Evolutionary conservation across 2,329 filamentous ascomycete species (phyloP).

Genomic region (Colletotrichum karsti): DNA sequence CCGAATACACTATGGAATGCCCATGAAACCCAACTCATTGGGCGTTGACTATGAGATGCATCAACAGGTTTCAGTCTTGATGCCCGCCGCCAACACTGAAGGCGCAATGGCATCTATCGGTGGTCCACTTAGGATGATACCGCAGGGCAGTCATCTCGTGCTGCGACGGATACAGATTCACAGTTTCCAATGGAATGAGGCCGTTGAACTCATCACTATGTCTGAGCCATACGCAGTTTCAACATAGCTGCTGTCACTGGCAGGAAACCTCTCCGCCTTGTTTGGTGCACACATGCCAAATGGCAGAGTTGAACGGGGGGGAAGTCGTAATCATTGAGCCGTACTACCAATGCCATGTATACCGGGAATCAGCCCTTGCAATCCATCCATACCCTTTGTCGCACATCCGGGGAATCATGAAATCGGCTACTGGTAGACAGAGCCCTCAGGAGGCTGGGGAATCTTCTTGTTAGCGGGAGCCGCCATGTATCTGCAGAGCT

Average conservation of each 20-base stretch:
- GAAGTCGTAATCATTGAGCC: constrained; percentile 28
- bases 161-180: neutral
- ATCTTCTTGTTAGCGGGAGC: constrained; percentile 92
- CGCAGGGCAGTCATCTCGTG: neutral
- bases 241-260: too few relatives aligned
- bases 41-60: too few relatives aligned
- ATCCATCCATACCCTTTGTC: neutral
- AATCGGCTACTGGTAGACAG: constrained; percentile 47
- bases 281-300: neutral
- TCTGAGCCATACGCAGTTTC: neutral
- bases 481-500: constrained; percentile 83
- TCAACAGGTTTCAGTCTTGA: neutral
- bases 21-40: too few relatives aligned
- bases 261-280: too few relatives aligned
- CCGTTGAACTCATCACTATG: too few relatives aligned
- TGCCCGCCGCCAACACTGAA: too few relatives aligned
- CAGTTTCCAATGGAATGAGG: too few relatives aligned
- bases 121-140: neutral
- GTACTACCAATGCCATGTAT: constrained; percentile 20
- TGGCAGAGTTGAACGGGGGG: neutral
- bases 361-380: constrained; percentile 7
- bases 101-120: too few relatives aligned
- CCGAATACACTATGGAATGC: too few relatives aligned
- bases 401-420: constrained; percentile 18
- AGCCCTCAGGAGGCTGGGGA: constrained; percentile 89